A percentile compares a stretch with the other conserved stretches of the same genome.
Conservation (phyloP, 1,284 basidiomycete genomes). For the Schizopora paradoxa region DNA sequence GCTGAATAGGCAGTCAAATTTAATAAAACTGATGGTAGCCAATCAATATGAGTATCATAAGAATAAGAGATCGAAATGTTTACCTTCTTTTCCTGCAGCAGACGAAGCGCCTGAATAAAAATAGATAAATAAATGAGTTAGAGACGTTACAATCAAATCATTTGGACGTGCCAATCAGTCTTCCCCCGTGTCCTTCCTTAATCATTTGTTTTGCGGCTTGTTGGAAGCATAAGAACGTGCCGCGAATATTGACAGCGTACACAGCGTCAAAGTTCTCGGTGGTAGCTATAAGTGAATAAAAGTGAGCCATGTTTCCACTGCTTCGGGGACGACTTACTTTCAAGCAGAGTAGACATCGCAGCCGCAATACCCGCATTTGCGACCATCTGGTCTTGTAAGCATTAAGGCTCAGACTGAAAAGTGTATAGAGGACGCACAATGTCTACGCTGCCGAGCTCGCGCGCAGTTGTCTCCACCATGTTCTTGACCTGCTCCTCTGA, state of each 20-base stretch:
- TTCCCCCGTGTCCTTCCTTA: slow-evolving; percentile 13
- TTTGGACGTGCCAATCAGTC: slow-evolving; percentile 8
- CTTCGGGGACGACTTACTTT: neutral
- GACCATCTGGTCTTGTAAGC: slow-evolving; percentile 15
- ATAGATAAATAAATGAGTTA: neutral
- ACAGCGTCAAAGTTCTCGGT: slow-evolving; percentile 6
- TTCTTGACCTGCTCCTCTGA: slow-evolving; percentile 8
- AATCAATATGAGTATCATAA: neutral
- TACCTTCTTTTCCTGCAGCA: slow-evolving; percentile 4
- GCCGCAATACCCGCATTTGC: slow-evolving; percentile 18
- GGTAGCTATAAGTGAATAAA: neutral
- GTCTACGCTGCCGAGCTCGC: slow-evolving; percentile 9
- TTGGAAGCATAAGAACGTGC: slow-evolving; percentile 16
- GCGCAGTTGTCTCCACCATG: slow-evolving; percentile 10
- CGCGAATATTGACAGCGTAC: slow-evolving; percentile 14
- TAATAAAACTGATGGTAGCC: neutral
- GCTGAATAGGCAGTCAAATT: slow-evolving; percentile 1
- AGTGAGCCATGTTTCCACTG: neutral
- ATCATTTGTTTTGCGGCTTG: slow-evolving; percentile 18
- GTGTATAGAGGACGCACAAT: slow-evolving; percentile 7
- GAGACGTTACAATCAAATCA: neutral
- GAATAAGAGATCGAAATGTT: neutral
- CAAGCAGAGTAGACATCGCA: neutral
- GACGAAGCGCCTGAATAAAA: neutral
- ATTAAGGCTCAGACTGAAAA: neutral